Evolutionary conservation across 257 asterid species (phyloP).

Genomic region (Buddleja alternifolia): DNA sequence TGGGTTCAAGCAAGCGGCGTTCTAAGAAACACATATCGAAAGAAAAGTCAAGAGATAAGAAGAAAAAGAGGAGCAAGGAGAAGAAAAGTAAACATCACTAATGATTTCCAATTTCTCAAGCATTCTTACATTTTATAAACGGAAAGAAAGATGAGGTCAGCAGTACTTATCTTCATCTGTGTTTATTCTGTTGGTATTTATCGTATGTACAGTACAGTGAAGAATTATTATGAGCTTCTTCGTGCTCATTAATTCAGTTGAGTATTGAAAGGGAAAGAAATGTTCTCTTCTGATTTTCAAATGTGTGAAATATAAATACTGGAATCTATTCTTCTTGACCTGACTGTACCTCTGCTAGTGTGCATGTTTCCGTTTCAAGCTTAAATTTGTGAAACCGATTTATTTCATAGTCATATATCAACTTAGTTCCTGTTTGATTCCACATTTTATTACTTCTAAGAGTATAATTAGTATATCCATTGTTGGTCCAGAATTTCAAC

Average conservation of each 20-base stretch:
- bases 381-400: no score
- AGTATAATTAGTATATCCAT: no score
- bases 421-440: no score
- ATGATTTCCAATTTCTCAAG: conserved; percentile 25
- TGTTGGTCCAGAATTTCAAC: no score
- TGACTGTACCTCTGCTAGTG: not conserved
- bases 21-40: conserved; percentile 62
- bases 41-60: conserved; percentile 53
- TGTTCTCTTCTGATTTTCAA: not conserved
- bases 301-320: not conserved
- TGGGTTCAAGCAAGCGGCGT: conserved; percentile 44
- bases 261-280: not conserved
- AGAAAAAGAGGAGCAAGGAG: conserved; percentile 51
- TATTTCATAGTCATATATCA: no score
- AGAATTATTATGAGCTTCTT: not conserved
- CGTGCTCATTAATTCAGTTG: not conserved
- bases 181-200: conserved; percentile 12
- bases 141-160: not conserved
- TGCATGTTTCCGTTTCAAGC: not conserved
- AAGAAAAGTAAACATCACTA: conserved; percentile 44
- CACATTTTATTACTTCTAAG: no score
- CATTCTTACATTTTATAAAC: not conserved
- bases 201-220: conserved; percentile 8
- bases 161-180: not conserved
- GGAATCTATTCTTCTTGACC: not conserved